Evolutionary conservation across 2,329 filamentous ascomycete species (phyloP).

Genomic region (Xylariaceae sp.): DNA sequence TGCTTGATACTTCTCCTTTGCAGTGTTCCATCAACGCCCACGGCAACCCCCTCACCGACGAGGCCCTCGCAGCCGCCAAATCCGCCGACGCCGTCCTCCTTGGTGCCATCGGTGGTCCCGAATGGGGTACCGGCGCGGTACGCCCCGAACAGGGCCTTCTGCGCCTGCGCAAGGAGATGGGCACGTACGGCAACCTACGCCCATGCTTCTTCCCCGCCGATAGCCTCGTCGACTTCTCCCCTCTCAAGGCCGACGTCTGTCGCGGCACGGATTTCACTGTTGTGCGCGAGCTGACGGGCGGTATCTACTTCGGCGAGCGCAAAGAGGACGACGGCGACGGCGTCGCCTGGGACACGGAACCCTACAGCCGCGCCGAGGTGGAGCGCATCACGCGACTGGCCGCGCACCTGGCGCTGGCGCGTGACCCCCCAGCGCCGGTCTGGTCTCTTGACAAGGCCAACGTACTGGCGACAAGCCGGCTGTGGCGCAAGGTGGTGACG

Average conservation of each 20-base stretch:
- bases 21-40: conserved; percentile 85
- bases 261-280: conserved; percentile 87
- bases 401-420: conserved; percentile 72
- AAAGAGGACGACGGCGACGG: conserved; percentile 74
- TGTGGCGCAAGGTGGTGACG: conserved; percentile 84
- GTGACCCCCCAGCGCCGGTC: conserved; percentile 72
- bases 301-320: conserved; percentile 92
- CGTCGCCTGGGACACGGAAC: conserved; percentile 75
- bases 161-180: conserved; percentile 86
- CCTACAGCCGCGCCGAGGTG: conserved; percentile 80
- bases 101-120: conserved; percentile 88
- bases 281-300: conserved; percentile 85
- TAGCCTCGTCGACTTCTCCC: conserved; percentile 76
- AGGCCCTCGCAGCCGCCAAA: conserved; percentile 78
- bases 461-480: conserved; percentile 80
- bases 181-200: conserved; percentile 89
- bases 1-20: neutral
- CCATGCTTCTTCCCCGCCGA: conserved; percentile 95
- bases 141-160: conserved; percentile 92
- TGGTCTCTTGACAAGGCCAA: conserved; percentile 95
- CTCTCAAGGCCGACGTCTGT: conserved; percentile 81
- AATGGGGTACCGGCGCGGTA: conserved; percentile 89
- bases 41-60: conserved; percentile 74
- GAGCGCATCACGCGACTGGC: conserved; percentile 83
- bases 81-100: conserved; percentile 84